Evolutionary conservation across 2,329 filamentous ascomycete species (phyloP).

Genomic region (Ceratocystis papillata): DNA sequence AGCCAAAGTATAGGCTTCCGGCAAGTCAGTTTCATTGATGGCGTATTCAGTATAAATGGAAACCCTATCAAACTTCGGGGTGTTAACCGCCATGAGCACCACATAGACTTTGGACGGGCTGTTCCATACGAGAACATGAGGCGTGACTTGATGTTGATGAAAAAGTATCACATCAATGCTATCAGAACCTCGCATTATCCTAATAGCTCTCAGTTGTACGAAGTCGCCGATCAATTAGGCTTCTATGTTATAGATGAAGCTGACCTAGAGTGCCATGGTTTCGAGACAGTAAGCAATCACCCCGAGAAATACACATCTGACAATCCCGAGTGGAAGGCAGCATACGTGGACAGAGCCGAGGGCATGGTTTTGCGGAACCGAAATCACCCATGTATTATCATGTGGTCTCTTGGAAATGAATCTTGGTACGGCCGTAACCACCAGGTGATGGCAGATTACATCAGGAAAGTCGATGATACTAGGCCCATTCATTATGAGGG

Average conservation of each 20-base stretch:
- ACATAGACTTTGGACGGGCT: slow-evolving; percentile 50
- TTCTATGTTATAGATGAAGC: slow-evolving; percentile 53
- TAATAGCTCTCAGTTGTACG: slow-evolving; percentile 49
- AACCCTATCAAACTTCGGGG: slow-evolving; percentile 54
- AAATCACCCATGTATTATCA: slow-evolving; percentile 54
- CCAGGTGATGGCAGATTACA: slow-evolving; percentile 54
- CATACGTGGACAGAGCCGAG: slow-evolving; percentile 55
- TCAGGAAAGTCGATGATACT: slow-evolving; percentile 45
- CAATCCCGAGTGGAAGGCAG: slow-evolving; percentile 50
- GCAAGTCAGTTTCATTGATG: slow-evolving; percentile 48
- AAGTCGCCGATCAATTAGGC: slow-evolving; percentile 52
- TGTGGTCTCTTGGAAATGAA: slow-evolving; percentile 65
- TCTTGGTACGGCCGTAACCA: slow-evolving; percentile 60
- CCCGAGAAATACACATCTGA: slow-evolving; percentile 42
- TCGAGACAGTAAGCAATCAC: slow-evolving; percentile 37
- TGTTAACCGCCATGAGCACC: slow-evolving; percentile 61
- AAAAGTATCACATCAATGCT: slow-evolving; percentile 58
- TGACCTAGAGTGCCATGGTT: slow-evolving; percentile 46
- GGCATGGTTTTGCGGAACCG: slow-evolving; percentile 52
- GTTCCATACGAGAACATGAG: slow-evolving; percentile 52
- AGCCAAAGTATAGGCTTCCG: slow-evolving; percentile 52
- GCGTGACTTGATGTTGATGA: slow-evolving; percentile 54
- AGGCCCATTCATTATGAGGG: slow-evolving; percentile 57
- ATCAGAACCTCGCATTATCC: slow-evolving; percentile 58
- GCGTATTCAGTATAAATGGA: slow-evolving; percentile 55